These are phyloP conservation scores for Trapa bicornis DNA, from an alignment of 345 rosid species.

Conservation along the genomic window DNA sequence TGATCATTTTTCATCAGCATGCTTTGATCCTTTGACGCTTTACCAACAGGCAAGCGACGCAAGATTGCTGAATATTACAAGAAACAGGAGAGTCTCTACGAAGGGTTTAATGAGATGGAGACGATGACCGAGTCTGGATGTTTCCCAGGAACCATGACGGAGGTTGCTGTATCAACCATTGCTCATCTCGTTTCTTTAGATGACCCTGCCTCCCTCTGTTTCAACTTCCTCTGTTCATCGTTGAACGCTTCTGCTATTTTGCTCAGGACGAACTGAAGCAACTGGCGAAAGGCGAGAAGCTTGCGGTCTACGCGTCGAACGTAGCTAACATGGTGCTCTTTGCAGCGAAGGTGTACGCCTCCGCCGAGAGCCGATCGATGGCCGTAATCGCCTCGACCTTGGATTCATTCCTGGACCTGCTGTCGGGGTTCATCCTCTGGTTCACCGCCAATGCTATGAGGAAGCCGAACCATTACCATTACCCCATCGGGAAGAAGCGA, in stretches of 20 bases:
- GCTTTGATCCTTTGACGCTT: not conserved
- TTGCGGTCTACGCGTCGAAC: constrained; percentile 54
- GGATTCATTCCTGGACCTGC: constrained; percentile 73
- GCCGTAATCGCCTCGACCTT: constrained; percentile 79
- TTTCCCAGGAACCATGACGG: constrained; percentile 40
- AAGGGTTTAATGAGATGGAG: constrained; percentile 69
- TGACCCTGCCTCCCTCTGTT: too few relatives aligned
- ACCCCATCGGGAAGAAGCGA: constrained; percentile 75
- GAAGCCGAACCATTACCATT: constrained; percentile 50
- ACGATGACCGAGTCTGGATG: constrained; percentile 39
- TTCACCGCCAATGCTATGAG: constrained; percentile 74
- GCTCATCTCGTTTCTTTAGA: too few relatives aligned
- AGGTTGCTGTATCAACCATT: constrained; percentile 22
- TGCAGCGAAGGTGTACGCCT: constrained; percentile 62
- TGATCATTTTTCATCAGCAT: not conserved
- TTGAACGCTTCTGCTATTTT: not conserved
- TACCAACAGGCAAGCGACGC: constrained; percentile 37
- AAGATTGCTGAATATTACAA: constrained; percentile 68
- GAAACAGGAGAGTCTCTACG: constrained; percentile 67
- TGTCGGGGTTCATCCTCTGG: constrained; percentile 79
- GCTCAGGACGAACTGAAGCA: constrained; percentile 60
- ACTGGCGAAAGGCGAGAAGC: constrained; percentile 49
- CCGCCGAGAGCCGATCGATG: constrained; percentile 54
- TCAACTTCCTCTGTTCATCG: too few relatives aligned
- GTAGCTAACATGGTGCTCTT: constrained; percentile 52